Base-by-base conservation (phyloP, 2,329 filamentous ascomycete species). In the Arthroderma sp. region DNA sequence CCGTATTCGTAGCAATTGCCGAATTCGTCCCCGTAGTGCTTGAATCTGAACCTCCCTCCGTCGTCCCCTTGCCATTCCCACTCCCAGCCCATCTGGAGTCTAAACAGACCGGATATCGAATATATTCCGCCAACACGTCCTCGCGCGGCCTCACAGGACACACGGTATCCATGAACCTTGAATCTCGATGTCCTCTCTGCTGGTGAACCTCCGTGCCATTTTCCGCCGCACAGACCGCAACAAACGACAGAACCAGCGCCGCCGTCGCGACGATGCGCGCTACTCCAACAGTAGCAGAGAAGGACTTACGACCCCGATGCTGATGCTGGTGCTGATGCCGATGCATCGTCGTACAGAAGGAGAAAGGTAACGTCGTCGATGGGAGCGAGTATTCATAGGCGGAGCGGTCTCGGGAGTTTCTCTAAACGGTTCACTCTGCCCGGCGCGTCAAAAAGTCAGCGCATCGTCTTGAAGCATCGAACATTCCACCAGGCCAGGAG, bases 91-190 rank as follows among this genome's bases (percentile, higher is more conserved):
- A 46, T 36, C 48, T 41, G 11, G 55, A 54, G 43, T 57, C 54
- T n/a, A 54, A 37, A 41, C 58, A 61, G 11, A 51, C 40, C 3
- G 58, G 58, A 48, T 54, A 50, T 40, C 53, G 50, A 29, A 61
- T 45, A 42, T 53, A 50, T 9, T 50, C 52, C 30, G 48, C 48
- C 32, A 53, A 50, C 15, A 51, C 41, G 9, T 54, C 49, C 22
- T 43, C 46, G 48, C 50, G 50, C 33, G 45, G 36, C 36, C 43
- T 45, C 6, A 47, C 46, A n/a, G 50, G 53, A 38, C 57, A 60
- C 42, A 50, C 45, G 3, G 52, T 40, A 37, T 51, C 48, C 36
- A 42, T 40, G n/a, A 51, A 49, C 11, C 42, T 45, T 28, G 33
- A 42, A 11, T 39, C 38, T 6, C 29, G 9, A 29, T 5, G 38